Evolutionary conservation across 1,284 basidiomycete genomes (phyloP), one percentile per base, ranked within the genome.

Genomic region (Crepidotus sp.): DNA sequence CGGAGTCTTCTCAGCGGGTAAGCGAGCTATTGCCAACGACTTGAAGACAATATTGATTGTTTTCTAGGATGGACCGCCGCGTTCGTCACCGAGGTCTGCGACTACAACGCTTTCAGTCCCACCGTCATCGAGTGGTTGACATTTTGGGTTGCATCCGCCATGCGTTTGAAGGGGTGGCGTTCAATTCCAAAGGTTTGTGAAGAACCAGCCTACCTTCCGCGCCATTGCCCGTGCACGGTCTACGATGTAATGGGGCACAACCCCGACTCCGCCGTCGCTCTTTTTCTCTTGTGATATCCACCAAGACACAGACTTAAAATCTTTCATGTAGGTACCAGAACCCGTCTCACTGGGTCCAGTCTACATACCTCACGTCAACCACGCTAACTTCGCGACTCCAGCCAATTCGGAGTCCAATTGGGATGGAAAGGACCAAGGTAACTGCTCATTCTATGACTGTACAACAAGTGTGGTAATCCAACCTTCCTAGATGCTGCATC

Each of bases 1-100:
- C 48, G 83, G 83, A 3, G 71, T 65, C 15, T 86, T 84, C 58
- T 77, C 80, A 8, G 52, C 60, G 55, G 77, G 83, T 80, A 44
- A 42, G 61, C 54, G 5, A 9, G 24, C 10, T 35, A 9, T 31
- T 26, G 8, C 38, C 5, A 17, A 39, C 27, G 25, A 25, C n/a
- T 22, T 24, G 17, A 41, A 6, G 34, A 6, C 36, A 8, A 31
- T 36, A 35, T 39, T 21, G 45, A 42, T 7, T 13, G 3, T 31
- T 31, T 35, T 24, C 36, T 46, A 83, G 81, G 74, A 15, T 74
- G 74, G 68, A 73, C 70, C 1, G 59, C 64, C 27, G 77, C 67
- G 3, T 74, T 70, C 42, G 66, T 74, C 13, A 69, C 71, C 4
- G 58, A 61, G 17, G 60, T 71, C 18, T 70, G 67, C 50, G 46